Base-by-base conservation (phyloP, 495 filamentous ascomycete species). In the Xylaria castorea region DNA sequence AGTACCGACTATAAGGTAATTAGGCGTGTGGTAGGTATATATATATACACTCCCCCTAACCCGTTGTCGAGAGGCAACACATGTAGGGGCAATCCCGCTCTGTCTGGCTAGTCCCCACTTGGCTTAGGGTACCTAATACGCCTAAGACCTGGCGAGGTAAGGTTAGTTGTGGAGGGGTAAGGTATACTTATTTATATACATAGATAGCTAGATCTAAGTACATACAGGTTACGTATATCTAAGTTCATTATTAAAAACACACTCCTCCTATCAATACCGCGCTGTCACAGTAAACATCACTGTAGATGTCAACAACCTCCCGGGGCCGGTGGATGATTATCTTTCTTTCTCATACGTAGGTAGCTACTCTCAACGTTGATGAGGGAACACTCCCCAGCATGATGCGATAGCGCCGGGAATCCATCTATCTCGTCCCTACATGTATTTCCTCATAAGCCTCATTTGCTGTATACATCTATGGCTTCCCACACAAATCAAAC, bases 1-100 rank as follows among this genome's bases (percentile, higher is more conserved):
- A 61, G 32, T 61, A 38, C 58, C 34, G n/a, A 61, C 58, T 22
- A 11, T 61, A n/a, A 38, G 58, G 58, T 61, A 61, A 34, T 61
- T 38, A 38, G 34, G 12, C 5, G 5, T 18, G 25, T 32, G 5
- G 11, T 12, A n/a, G 58, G 34, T 38, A 38, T 38, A 3, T 38
- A 38, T 61, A 38, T 61, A 36, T 20, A 22, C 34, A 22, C 32
- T 38, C 58, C 58, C 58, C 32, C 20, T 42, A 16, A 9, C 9
- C 34, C 18, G n/a, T 60, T 32, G 30, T 61, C 34, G 18, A 48
- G 34, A 65, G 34, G 62, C 42, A 48, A 65, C 25, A 65, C 40
- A 22, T 25, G 11, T 14, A 44, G 36, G 62, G 62, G 62, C 22
- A 18, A 65, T 65, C 60, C 60, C 34, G 34, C 60, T 22, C 36